phyloP scores from a whole-genome alignment of 106 monocot species.

The Triglochin maritima region DNA sequence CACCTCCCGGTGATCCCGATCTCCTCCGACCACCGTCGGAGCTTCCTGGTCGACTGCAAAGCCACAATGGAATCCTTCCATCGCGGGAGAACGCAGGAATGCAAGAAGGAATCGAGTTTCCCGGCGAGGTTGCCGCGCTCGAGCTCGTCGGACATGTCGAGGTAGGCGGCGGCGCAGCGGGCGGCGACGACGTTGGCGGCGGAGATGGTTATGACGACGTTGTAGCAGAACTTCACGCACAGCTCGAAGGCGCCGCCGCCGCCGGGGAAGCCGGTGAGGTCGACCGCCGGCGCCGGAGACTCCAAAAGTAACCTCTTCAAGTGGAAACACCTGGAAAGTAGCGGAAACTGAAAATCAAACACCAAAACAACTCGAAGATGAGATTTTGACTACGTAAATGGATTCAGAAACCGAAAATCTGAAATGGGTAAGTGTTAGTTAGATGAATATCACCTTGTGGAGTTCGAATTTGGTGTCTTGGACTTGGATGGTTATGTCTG shows the following conservation, averaged over 20 bases:
- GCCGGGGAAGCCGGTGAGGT: constrained; percentile 62
- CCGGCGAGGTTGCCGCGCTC: constrained; percentile 52
- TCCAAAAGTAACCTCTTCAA: constrained; percentile 26
- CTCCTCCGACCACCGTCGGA: constrained; percentile 38
- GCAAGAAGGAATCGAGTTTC: constrained; percentile 73
- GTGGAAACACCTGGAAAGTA: constrained; percentile 59
- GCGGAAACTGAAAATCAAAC: constrained; percentile 47
- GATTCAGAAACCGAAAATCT: neutral
- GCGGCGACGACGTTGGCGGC: constrained; percentile 52
- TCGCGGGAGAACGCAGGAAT: constrained; percentile 64
- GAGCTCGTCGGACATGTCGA: constrained; percentile 52
- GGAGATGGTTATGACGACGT: constrained; percentile 59
- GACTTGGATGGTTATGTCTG: constrained; percentile 63
- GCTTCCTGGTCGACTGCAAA: constrained; percentile 36
- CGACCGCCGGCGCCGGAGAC: constrained; percentile 13
- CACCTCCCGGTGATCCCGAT: constrained; percentile 49
- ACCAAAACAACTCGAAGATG: neutral
- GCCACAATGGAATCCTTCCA: constrained; percentile 70
- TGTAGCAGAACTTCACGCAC: constrained; percentile 91
- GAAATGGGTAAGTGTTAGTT: neutral
- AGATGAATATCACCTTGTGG: constrained; percentile 47
- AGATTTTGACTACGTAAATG: neutral
- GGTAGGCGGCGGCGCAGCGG: constrained; percentile 61
- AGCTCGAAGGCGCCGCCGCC: constrained; percentile 64
- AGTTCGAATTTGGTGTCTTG: constrained; percentile 44